Conservation (phyloP, 352 stramenopile genomes). For the Aphanomyces euteiches region DNA sequence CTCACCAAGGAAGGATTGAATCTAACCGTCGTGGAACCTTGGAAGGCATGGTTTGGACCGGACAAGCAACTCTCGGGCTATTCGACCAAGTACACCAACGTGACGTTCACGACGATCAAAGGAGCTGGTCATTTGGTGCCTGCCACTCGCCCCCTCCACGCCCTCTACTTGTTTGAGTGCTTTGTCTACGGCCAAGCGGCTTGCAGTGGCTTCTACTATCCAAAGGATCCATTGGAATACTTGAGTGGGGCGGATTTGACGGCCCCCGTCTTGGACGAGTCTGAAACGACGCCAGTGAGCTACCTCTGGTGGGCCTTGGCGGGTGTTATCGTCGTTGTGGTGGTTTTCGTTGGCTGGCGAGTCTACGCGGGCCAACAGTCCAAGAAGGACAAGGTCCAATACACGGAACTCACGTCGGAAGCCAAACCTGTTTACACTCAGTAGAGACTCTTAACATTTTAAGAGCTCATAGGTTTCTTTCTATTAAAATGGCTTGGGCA, state of each 20-base stretch:
- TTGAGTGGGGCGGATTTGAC: slow-evolving; percentile 15
- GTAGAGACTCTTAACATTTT: background rate
- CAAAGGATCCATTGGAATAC: slow-evolving; percentile 44
- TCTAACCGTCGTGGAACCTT: slow-evolving; percentile 40
- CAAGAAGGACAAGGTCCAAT: background rate
- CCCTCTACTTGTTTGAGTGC: slow-evolving; percentile 27
- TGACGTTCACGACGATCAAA: slow-evolving; percentile 88
- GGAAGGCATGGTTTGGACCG: slow-evolving; percentile 50
- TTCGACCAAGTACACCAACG: slow-evolving; percentile 66
- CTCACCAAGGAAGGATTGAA: slow-evolving; percentile 54
- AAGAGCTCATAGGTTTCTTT: no score
- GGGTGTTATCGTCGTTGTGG: background rate
- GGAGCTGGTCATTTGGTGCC: slow-evolving; percentile 85
- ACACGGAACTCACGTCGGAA: background rate
- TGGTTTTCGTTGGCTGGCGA: slow-evolving; percentile 12
- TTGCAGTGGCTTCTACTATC: slow-evolving; percentile 50
- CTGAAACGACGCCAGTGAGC: background rate
- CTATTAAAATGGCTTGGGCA: no score
- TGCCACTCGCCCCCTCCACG: slow-evolving; percentile 25
- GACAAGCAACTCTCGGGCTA: slow-evolving; percentile 80
- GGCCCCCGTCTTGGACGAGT: background rate
- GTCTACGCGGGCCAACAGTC: slow-evolving; percentile 21
- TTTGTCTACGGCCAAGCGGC: slow-evolving; percentile 32
- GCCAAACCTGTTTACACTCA: slow-evolving; percentile 38
- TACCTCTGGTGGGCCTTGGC: background rate